These are phyloP conservation scores for Grosmannia clavigera DNA, from an alignment of 2,329 filamentous ascomycete genomes.

Conservation along the genomic window DNA sequence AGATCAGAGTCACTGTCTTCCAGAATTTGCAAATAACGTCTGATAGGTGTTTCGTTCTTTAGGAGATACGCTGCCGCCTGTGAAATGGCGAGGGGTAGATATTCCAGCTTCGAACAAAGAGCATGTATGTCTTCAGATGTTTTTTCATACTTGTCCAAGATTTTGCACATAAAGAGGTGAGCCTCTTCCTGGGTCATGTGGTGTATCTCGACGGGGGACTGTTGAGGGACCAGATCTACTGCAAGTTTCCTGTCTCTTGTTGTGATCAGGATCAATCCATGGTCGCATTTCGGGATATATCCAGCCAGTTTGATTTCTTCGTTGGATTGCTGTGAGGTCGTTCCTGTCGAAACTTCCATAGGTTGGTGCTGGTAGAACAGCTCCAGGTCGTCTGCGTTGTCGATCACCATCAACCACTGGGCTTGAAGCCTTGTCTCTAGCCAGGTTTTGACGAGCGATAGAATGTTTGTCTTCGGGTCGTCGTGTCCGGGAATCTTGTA, in stretches of 20 bases:
- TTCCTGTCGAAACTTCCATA: not conserved
- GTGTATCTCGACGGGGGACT: not conserved
- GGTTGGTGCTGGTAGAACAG: not conserved
- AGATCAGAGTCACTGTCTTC: not conserved
- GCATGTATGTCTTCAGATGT: not conserved
- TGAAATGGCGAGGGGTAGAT: not conserved
- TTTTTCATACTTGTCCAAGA: not conserved
- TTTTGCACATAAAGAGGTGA: not conserved
- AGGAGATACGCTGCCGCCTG: not conserved
- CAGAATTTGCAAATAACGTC: not conserved
- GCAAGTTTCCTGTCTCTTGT: not conserved
- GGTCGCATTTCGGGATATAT: not conserved
- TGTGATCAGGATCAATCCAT: not conserved
- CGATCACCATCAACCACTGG: not conserved
- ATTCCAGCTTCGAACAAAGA: not conserved
- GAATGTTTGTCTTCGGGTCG: not conserved
- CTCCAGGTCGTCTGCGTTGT: not conserved
- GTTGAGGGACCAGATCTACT: not conserved
- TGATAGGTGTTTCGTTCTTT: not conserved
- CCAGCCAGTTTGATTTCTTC: too few relatives aligned
- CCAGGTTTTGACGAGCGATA: not conserved
- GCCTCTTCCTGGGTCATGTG: not conserved
- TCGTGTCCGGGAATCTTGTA: not conserved
- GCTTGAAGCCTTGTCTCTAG: not conserved
- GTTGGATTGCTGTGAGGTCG: too few relatives aligned